Evolutionary conservation across 2,329 filamentous ascomycete species (phyloP), one percentile per base, ranked within the genome.

Genomic region (Ophiostoma fasciatum): DNA sequence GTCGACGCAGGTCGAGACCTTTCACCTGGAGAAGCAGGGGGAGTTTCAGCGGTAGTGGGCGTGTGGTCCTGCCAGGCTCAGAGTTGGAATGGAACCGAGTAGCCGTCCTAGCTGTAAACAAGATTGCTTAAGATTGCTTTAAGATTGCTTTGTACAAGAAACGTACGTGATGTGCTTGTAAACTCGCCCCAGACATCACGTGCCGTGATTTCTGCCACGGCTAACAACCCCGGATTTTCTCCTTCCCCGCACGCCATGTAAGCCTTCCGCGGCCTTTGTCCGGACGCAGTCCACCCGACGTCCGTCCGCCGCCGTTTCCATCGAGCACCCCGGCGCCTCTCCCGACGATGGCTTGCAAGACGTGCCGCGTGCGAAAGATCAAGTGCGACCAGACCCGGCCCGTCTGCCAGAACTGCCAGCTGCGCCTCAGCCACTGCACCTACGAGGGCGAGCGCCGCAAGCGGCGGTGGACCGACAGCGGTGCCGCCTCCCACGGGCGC

Each of bases 361-460:
- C 31, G 13, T 33, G 31, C 17, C 31, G 31, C 7, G 23, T 23
- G 4, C 31, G 31, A 7, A 33, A 33, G 13, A 33, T 33, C 23
- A 33, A 33, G 31, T 33, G 31, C 17, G 31, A 33, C 13, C 21
- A 33, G 22, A 33, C 15, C 5, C 23, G 21, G 6, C 21, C 21
- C 14, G 23, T 22, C 8, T 33, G 31, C 31, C 13, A 22, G 12
- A 33, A 33, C 22, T 33, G 31, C 22, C 22, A 40, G 36, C 30
- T 44, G 40, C 40, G 37, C 7, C 19, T 26, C 9, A 35, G 28
- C 19, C 32, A 35, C 32, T 39, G 37, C 22, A 35, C 37, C 11
- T 39, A 39, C 15, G 37, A 29, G 17, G 37, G 37, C 23, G 37
- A 39, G 37, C 37, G 37, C 18, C 37, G 37, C 5, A 30, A 31